Base-by-base conservation (phyloP, 805 yeast genomes). In the Wickerhamomyces rabaulensis region DNA sequence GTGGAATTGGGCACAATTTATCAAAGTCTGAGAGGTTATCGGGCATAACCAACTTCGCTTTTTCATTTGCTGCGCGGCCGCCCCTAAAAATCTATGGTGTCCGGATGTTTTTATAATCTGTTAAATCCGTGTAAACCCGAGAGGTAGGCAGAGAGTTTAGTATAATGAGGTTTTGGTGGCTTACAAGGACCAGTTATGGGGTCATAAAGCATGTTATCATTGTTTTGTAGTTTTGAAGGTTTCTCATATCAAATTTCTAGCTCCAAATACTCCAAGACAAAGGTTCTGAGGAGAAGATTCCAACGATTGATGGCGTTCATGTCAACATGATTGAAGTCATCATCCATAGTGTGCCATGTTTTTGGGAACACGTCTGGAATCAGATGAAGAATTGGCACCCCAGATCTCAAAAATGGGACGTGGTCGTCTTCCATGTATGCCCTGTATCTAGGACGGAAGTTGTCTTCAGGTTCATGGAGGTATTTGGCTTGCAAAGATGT, bases 281-380 rank as follows among this genome's bases (percentile, higher is more conserved):
- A 78, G 7, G 66, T 65, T 20, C 70, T 53, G 35, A 78, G 45
- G 13, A 79, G 47, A 1, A 65, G 42, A 1, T 74, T 69, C 81
- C 82, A 79, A 36, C 71, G 74, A 20, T 67, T 60, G 12, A 78
- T 60, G 4, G 76, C 63, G 0, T 45, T 51, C 38, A 64, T 55
- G 47, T 73, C 69, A 15, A 79, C 56, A 46, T 69, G 61, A 9
- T 61, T 63, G 40, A 74, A 78, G 45, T 74, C 64, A 50, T 79
- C 85, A 1, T 58, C 61, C 2, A 67, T 25, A 1, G 75, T 76
- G 52, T 79, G 85, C 85, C 85, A 79, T 9, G 54, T 60, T 0
- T 51, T 42, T 0, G 85, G 85, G 56, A 79, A 79, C 9, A 64
- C 66, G 6, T 57, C 48, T 2, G 85, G 82, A n/a, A 79, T 77